Evolutionary conservation across 768 basidiomycete genomes (phyloP), one percentile per base, ranked within the genome.

Genomic region (Amanita fuliginea): DNA sequence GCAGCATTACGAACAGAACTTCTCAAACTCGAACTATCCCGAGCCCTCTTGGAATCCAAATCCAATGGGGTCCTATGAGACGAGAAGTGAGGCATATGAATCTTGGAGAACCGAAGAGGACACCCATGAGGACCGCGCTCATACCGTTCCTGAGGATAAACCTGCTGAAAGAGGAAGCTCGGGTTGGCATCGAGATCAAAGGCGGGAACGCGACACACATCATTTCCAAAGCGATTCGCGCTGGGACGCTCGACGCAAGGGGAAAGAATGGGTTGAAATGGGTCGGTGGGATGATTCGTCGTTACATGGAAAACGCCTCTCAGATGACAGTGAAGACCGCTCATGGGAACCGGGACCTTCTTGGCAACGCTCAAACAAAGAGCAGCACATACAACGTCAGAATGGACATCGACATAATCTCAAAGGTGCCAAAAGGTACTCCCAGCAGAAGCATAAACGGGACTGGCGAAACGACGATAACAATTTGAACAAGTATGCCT

Each of bases 321-420:
- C 48, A 18, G 50, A 58, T n/a, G 47, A 56, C 11, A 34, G 59
- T 16, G 74, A 75, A 59, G 77, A 82, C 46, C 76, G 84, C 44
- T 66, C 78, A 51, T 86, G 84, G 84, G 82, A 84, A 55, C 83
- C 84, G 51, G 81, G 80, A 33, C 75, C 80, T 21, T 72, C 75
- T 4, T 86, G 84, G 84, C 74, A 80, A 52, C 61, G 75, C 45
- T 70, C 72, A 33, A 67, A 66, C 18, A 54, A 58, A 24, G 64
- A 76, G 47, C 70, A 72, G 43, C 64, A 68, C 19, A 59, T 62
- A 19, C 68, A 67, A 46, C 61, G 64, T 33, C 67, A 72, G 55
- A 65, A 66, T 50, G 62, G 59, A 42, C 66, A 69, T 40, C 63
- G 67, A 33, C 59, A 59, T 54, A 64, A 61, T 54, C 57, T 63